Percentiles rank a stretch among this genome's conserved stretches.
Evolutionary conservation across 2,329 filamentous ascomycete species (phyloP).

Genomic region (Cladophialophora immunda): DNA sequence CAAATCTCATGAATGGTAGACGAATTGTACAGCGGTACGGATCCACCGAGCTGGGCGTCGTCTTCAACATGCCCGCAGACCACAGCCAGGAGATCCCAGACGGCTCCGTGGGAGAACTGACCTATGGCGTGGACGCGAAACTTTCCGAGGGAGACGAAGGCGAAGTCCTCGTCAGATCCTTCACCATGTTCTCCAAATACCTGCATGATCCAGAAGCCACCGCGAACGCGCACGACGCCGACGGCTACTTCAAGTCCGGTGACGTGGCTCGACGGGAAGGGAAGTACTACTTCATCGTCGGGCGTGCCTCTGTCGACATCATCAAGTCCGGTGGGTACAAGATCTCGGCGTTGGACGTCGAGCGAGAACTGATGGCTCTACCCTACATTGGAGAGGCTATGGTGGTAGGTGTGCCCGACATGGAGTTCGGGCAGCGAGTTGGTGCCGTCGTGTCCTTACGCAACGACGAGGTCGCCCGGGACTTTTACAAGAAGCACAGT

Average conservation of each 20-base stretch:
- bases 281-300: slow-evolving; percentile 56
- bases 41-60: slow-evolving; percentile 54
- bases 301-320: slow-evolving; percentile 58
- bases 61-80: slow-evolving; percentile 53
- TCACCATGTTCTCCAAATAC: slow-evolving; percentile 55
- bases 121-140: slow-evolving; percentile 52
- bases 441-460: slow-evolving; percentile 51
- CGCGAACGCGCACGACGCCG: slow-evolving; percentile 40
- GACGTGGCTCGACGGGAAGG: slow-evolving; percentile 46
- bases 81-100: slow-evolving; percentile 38
- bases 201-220: slow-evolving; percentile 46
- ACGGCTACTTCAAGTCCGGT: slow-evolving; percentile 55
- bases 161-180: slow-evolving; percentile 54
- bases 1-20: slow-evolving; percentile 50
- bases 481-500: slow-evolving; percentile 36
- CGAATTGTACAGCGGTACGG: slow-evolving; percentile 56
- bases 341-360: slow-evolving; percentile 60
- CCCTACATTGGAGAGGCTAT: slow-evolving; percentile 59
- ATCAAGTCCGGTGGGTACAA: slow-evolving; percentile 63
- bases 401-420: slow-evolving; percentile 59
- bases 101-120: slow-evolving; percentile 47
- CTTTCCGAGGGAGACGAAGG: slow-evolving; percentile 58
- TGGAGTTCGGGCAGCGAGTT: slow-evolving; percentile 60
- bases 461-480: slow-evolving; percentile 36
- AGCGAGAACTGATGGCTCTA: slow-evolving; percentile 57